Percentiles rank a stretch among this genome's conserved stretches.
Conservation (phyloP, 192 early-diverging fungal species). For the Diversispora epigaea region DNA sequence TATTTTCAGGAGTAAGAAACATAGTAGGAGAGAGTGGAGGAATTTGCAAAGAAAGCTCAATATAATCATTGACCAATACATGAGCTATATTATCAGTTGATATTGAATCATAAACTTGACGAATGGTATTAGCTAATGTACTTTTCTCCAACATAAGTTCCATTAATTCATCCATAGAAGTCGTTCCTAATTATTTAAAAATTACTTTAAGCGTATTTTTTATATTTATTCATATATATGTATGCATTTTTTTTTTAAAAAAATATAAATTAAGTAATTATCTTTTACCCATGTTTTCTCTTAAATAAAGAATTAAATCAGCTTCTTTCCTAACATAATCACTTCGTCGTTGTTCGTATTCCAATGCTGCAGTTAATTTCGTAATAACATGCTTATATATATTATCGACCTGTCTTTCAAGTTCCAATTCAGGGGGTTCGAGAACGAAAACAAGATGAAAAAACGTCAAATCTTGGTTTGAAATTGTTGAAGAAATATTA, state of each 20-base stretch:
- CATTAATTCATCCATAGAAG: conserved; percentile 17
- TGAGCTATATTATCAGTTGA: conserved; percentile 52
- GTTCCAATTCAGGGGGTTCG: conserved; percentile 49
- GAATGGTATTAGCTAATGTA: conserved; percentile 59
- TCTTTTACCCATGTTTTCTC: conserved; percentile 60
- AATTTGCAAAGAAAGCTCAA: conserved; percentile 73
- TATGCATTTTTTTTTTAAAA: too few relatives aligned
- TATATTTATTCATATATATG: too few relatives aligned
- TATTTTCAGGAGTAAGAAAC: conserved; percentile 31
- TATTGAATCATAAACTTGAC: conserved; percentile 59
- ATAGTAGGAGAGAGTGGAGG: conserved; percentile 44
- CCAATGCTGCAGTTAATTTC: conserved; percentile 67
- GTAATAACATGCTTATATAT: conserved; percentile 72
- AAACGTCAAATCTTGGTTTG: conserved; percentile 54
- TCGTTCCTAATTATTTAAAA: background rate
- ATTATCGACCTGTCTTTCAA: conserved; percentile 60
- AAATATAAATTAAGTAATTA: too few relatives aligned
- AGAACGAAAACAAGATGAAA: conserved; percentile 82
- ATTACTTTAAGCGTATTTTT: background rate
- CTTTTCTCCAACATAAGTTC: conserved; percentile 30
- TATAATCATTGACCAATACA: conserved; percentile 73
- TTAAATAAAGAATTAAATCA: conserved; percentile 69
- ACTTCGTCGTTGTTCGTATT: conserved; percentile 76
- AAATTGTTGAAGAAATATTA: conserved; percentile 23
- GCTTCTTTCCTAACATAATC: conserved; percentile 74